Evolutionary conservation across 2,329 filamentous ascomycete genomes (phyloP), one percentile per base, ranked within the genome.

Genomic region (Hypoxylon sp.): DNA sequence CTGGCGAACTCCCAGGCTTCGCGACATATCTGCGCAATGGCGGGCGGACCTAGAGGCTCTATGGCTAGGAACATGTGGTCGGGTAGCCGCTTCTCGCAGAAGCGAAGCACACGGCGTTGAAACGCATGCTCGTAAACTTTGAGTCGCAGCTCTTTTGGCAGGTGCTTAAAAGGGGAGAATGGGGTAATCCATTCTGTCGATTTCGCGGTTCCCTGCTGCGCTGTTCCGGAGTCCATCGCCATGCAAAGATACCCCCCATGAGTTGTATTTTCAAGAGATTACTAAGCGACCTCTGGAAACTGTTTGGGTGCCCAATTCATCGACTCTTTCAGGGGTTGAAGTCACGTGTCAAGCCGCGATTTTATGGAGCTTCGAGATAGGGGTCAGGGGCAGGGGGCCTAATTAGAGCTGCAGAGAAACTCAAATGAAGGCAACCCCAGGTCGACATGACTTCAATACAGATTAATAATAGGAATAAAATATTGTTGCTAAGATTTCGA

Each of bases 1-100:
- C 31, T 27, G 13, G 56, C 42, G 30, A 25, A 59, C 17, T 49
- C 20, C 44, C 42, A 60, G 13, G 56, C 56, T 11, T 60, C 56
- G 31, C 5, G 31, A 42, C 56, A 51, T 11, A 31, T 30, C 22
- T 51, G 56, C 31, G 56, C 46, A 4, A 60, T 31, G 13, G 44
- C 20, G 4, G 46, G 44, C 20, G 44, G 46, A 6, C 56, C 56
- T 20, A 60, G 22, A 1, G 56, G 56, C 13, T 50, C 42, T 10
- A 13, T 37, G 33, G 11, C 33, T 13, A 37, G 33, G 11, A 10
- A 3, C 11, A 37, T 5, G 11, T 37, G 10, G 33, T 13, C 11
- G 33, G 10, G 11, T 8, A 37, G 33, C 33, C 33, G 11, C 33
- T 37, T 14, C 33, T 37, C 20, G n/a, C 27, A 35, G 31, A 50